These are phyloP conservation scores for Camelina neglecta DNA, from an alignment of 345 rosid genomes.

Conservation along the genomic window DNA sequence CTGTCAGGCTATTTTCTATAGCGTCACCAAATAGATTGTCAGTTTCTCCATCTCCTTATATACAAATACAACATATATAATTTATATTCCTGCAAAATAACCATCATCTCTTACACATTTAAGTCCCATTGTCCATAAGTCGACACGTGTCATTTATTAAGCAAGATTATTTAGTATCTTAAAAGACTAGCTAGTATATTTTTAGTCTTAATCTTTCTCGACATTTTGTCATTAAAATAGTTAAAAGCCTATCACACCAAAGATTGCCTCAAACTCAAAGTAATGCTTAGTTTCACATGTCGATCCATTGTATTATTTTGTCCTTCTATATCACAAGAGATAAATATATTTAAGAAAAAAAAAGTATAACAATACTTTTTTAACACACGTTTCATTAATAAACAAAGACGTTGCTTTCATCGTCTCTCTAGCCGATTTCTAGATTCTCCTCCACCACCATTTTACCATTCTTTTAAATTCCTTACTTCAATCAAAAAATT, in stretches of 20 bases:
- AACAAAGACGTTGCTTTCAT: constrained; percentile 37
- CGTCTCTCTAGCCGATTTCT: constrained; percentile 34
- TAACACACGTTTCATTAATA: constrained; percentile 45
- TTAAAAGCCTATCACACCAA: constrained; percentile 23
- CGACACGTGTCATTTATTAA: constrained; percentile 5
- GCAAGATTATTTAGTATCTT: not conserved
- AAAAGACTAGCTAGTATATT: not conserved
- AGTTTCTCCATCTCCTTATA: constrained; percentile 3
- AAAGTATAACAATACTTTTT: constrained; percentile 2
- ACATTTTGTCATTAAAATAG: constrained; percentile 27
- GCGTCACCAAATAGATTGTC: constrained; percentile 13
- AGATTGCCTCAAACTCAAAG: constrained; percentile 37
- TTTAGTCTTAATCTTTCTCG: constrained; percentile 15
- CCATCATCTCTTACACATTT: not conserved
- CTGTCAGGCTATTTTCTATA: not conserved
- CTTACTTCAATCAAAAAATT: not conserved
- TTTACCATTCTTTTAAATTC: constrained; percentile 38
- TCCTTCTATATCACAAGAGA: not conserved
- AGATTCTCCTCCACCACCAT: constrained; percentile 43
- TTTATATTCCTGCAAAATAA: not conserved
- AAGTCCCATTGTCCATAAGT: not conserved
- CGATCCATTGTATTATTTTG: constrained; percentile 11
- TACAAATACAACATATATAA: not conserved
- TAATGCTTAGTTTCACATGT: constrained; percentile 31
- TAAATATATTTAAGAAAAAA: too few relatives aligned